Conservation (phyloP, 2,329 filamentous ascomycete genomes). For the Neofusicoccum parvum region DNA sequence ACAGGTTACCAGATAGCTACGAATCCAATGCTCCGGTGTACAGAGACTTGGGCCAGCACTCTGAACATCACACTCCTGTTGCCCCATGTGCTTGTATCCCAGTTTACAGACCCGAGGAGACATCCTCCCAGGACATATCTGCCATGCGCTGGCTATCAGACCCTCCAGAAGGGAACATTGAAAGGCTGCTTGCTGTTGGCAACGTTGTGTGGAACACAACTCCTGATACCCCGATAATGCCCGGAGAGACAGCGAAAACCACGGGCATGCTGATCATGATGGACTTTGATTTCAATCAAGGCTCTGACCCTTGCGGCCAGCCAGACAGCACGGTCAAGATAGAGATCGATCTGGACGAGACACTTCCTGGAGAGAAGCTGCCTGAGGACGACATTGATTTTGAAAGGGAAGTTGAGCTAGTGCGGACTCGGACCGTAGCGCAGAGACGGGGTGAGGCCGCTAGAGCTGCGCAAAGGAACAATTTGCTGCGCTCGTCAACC, state of each 20-base stretch:
- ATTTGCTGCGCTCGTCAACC: conserved; percentile 35
- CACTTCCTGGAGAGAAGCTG: conserved; percentile 40
- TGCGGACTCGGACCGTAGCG: conserved; percentile 40
- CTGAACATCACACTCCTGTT: conserved; percentile 34
- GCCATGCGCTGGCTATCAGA: conserved; percentile 40
- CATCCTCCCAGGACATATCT: conserved; percentile 39
- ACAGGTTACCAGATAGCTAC: conserved; percentile 35
- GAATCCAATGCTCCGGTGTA: conserved; percentile 31
- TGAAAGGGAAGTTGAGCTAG: conserved; percentile 44
- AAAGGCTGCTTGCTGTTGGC: conserved; percentile 42
- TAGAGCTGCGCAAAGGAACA: conserved; percentile 27
- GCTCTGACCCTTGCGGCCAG: conserved; percentile 21
- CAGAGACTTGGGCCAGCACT: conserved; percentile 29
- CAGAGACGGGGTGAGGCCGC: conserved; percentile 37
- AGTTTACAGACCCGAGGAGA: conserved; percentile 34
- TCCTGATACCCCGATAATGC: conserved; percentile 15
- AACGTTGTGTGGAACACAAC: conserved; percentile 24
- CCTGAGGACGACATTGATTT: conserved; percentile 44
- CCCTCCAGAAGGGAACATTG: conserved; percentile 27
- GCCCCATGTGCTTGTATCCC: conserved; percentile 42
- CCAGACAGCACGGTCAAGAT: conserved; percentile 29
- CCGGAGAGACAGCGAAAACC: conserved; percentile 23
- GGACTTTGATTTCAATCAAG: conserved; percentile 40
- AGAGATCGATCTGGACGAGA: conserved; percentile 40
- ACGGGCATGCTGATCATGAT: conserved; percentile 42